Evolutionary conservation across 176 grass and related monocot species (phyloP).

Genomic region (Typha latifolia): DNA sequence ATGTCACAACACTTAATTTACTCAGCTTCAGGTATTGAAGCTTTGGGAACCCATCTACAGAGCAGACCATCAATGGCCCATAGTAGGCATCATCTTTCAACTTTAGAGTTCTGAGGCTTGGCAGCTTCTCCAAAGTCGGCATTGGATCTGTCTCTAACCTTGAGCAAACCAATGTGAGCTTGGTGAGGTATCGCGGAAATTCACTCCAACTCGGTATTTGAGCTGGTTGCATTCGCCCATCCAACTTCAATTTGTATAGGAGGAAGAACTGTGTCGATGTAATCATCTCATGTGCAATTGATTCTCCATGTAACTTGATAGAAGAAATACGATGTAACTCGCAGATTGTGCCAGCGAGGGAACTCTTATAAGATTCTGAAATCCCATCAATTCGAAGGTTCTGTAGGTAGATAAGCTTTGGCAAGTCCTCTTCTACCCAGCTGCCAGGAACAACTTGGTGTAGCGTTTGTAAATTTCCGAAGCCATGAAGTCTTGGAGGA

Average conservation of each 20-base stretch:
- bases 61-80: neutral
- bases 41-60: neutral
- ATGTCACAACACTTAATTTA: neutral
- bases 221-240: neutral
- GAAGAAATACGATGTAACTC: neutral
- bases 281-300: neutral
- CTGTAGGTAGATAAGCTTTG: neutral
- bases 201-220: neutral
- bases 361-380: neutral
- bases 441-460: neutral
- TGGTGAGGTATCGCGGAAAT: neutral
- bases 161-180: neutral
- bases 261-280: neutral
- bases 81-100: neutral
- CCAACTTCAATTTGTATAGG: neutral
- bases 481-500: neutral
- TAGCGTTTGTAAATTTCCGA: neutral
- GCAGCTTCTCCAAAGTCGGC: neutral
- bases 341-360: neutral
- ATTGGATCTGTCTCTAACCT: neutral
- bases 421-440: neutral
- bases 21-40: neutral
- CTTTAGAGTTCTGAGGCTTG: neutral
- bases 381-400: neutral
- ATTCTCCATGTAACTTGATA: neutral